Evolutionary conservation across 2,329 filamentous ascomycete species (phyloP).

Genomic region (Cryphonectria radicalis): DNA sequence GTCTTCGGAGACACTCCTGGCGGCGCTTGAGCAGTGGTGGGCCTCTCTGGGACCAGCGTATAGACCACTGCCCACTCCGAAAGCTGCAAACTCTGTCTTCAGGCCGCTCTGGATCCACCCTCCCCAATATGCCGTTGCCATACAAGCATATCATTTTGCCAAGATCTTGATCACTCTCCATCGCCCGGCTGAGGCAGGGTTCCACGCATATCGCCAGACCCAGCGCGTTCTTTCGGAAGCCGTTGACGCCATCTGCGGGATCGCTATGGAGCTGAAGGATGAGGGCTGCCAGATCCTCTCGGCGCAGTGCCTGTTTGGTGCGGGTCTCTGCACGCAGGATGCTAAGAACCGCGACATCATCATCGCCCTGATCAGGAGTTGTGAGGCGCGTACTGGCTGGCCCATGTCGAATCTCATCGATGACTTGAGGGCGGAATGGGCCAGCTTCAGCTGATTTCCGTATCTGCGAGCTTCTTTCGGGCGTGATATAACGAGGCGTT

Average conservation of each 20-base stretch:
- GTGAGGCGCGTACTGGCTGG: conserved; percentile 46
- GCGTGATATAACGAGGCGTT: background rate
- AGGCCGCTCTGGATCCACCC: conserved; percentile 57
- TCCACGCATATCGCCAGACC: conserved; percentile 47
- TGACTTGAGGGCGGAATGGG: conserved; percentile 39
- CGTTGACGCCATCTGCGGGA: conserved; percentile 53
- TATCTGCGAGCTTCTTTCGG: background rate
- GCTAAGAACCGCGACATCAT: conserved; percentile 42
- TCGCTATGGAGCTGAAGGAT: conserved; percentile 49
- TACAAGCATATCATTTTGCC: conserved; percentile 58
- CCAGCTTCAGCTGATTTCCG: conserved; percentile 23
- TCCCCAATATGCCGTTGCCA: conserved; percentile 47
- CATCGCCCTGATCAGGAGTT: conserved; percentile 42
- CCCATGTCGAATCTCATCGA: conserved; percentile 39
- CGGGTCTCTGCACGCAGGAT: conserved; percentile 48
- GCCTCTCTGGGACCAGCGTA: conserved; percentile 44
- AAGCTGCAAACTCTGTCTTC: conserved; percentile 40
- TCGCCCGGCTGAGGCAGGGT: conserved; percentile 54
- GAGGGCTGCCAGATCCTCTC: conserved; percentile 48
- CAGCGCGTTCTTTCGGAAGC: conserved; percentile 50
- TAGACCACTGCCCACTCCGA: conserved; percentile 42
- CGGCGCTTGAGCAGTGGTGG: conserved; percentile 38
- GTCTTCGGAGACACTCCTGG: conserved; percentile 32
- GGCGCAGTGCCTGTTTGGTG: conserved; percentile 49
- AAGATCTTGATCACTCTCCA: conserved; percentile 57